Conservation (phyloP, 768 basidiomycete genomes). For the Tylopilus cervinicoccineus region DNA sequence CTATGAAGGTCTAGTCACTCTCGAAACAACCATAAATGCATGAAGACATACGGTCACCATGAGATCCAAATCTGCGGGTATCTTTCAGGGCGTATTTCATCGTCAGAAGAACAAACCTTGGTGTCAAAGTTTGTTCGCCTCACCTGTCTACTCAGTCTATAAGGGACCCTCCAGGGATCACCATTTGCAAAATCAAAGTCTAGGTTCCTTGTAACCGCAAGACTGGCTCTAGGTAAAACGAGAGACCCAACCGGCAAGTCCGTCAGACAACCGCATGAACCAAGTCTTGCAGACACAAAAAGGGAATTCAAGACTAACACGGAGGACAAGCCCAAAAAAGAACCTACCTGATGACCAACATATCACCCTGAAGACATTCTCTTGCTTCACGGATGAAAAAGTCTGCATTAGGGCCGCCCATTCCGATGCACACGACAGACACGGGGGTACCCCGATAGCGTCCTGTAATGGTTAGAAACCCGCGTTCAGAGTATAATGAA, state of each 20-base stretch:
- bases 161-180: slow-evolving; percentile 41
- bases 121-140: slow-evolving; percentile 6
- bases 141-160: slow-evolving; percentile 66
- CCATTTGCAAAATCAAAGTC: slow-evolving; percentile 67
- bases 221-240: slow-evolving; percentile 63
- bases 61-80: slow-evolving; percentile 54
- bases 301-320: background rate
- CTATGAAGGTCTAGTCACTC: slow-evolving; percentile 5
- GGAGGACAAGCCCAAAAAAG: background rate
- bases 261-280: slow-evolving; percentile 72
- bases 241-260: slow-evolving; percentile 72
- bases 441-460: slow-evolving; percentile 59
- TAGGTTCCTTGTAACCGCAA: slow-evolving; percentile 70
- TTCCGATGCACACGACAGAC: slow-evolving; percentile 76
- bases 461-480: slow-evolving; percentile 72
- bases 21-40: background rate
- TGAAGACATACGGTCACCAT: slow-evolving; percentile 42
- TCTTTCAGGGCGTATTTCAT: slow-evolving; percentile 33
- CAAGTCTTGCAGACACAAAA: slow-evolving; percentile 46
- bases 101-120: slow-evolving; percentile 1
- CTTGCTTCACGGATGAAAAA: slow-evolving; percentile 81
- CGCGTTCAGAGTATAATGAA: slow-evolving; percentile 64
- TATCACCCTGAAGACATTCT: slow-evolving; percentile 64
- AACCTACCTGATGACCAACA: slow-evolving; percentile 49
- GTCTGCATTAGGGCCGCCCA: slow-evolving; percentile 81